Evolutionary conservation across 1,284 basidiomycete species (phyloP).

Genomic region (Moesziomyces sp.): DNA sequence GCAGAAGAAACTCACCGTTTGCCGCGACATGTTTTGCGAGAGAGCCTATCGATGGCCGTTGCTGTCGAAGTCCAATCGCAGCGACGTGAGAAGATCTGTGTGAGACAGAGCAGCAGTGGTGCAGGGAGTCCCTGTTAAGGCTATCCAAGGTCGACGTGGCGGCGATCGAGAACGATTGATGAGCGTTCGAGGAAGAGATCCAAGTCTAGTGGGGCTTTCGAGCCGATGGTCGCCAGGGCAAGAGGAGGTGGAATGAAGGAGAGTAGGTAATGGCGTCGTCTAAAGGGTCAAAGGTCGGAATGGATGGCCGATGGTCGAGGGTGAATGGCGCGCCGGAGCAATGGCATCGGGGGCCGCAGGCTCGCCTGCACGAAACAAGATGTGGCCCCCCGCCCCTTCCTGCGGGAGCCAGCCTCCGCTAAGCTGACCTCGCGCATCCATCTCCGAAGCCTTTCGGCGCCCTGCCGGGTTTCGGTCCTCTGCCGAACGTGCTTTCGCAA

Average conservation of each 20-base stretch:
- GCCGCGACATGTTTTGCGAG: background rate
- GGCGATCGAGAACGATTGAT: background rate
- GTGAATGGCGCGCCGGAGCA: background rate
- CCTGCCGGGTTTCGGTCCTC: background rate
- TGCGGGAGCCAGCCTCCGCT: background rate
- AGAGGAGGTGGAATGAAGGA: background rate
- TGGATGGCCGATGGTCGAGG: background rate
- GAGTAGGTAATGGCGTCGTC: background rate
- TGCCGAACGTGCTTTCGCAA: background rate
- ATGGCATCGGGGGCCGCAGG: background rate
- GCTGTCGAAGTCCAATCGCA: background rate
- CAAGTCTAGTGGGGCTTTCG: too few species aligned
- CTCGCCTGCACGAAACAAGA: background rate
- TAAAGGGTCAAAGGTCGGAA: background rate
- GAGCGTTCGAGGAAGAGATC: background rate
- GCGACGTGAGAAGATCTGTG: background rate
- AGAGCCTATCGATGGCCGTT: too few species aligned
- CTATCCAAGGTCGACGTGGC: background rate
- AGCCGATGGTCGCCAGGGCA: too few species aligned
- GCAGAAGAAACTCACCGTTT: background rate
- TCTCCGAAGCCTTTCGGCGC: background rate
- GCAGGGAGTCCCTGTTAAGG: background rate
- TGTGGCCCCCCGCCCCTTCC: background rate
- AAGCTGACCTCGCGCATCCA: background rate
- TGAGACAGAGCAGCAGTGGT: background rate